These are phyloP conservation scores for Suillus clintonianus DNA, from an alignment of 768 basidiomycete species.

Conservation along the genomic window DNA sequence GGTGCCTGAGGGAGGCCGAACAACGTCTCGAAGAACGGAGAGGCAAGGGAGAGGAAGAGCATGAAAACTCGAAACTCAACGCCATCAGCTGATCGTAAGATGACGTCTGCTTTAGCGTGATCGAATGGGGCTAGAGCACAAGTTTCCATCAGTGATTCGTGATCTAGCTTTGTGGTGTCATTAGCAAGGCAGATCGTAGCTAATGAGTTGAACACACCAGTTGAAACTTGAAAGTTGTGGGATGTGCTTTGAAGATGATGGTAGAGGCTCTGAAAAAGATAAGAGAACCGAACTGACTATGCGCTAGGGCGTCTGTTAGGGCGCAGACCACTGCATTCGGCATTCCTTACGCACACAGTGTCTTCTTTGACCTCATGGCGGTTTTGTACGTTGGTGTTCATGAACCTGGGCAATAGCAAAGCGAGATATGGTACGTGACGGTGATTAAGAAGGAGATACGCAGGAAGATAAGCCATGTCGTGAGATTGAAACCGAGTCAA, in stretches of 20 bases:
- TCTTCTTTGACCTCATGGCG: slow-evolving; percentile 1
- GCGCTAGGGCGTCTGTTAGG: background rate
- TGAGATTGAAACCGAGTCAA: background rate
- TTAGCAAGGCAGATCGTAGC: background rate
- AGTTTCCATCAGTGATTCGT: background rate
- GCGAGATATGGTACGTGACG: background rate
- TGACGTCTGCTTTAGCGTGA: slow-evolving; percentile 14
- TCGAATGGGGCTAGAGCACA: slow-evolving; percentile 5
- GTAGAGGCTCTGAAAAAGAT: background rate
- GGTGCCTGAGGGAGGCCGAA: slow-evolving; percentile 24
- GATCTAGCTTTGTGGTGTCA: background rate
- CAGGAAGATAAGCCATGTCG: background rate
- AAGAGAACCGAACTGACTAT: background rate
- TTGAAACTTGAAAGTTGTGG: background rate
- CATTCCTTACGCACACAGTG: background rate
- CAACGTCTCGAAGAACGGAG: slow-evolving; percentile 31
- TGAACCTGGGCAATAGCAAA: background rate
- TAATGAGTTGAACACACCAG: background rate
- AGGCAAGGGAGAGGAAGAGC: slow-evolving; percentile 26
- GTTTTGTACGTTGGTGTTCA: background rate
- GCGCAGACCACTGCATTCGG: background rate
- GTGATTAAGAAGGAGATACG: background rate
- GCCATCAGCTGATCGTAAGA: slow-evolving; percentile 18
- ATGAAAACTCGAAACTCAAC: slow-evolving; percentile 30
- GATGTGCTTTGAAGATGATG: background rate